A percentile compares a stretch with the other conserved stretches of the same genome.
These are phyloP conservation scores for Trichopus zeylanicus DNA, from an alignment of 116 monocot species.

Conservation along the genomic window DNA sequence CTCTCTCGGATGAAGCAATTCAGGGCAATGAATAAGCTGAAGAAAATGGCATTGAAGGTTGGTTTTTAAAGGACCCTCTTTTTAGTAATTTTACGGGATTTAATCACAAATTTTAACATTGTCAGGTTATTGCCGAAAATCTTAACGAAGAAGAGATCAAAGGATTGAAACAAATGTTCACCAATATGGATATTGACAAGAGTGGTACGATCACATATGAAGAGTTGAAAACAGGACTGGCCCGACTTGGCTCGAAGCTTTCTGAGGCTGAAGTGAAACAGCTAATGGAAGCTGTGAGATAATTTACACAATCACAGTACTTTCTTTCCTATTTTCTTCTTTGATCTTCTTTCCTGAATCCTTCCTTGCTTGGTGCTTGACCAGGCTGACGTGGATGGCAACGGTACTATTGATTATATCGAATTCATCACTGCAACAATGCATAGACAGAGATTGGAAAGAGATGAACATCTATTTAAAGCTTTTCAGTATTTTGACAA, in stretches of 20 bases:
- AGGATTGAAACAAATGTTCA: conserved; percentile 84
- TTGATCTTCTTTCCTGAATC: neutral
- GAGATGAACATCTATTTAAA: conserved; percentile 57
- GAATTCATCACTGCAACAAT: conserved; percentile 84
- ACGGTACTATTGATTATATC: conserved; percentile 64
- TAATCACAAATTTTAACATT: neutral
- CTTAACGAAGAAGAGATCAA: conserved; percentile 84
- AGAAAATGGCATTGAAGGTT: conserved; percentile 66
- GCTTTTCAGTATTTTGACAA: conserved; percentile 75
- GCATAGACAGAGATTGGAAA: conserved; percentile 65
- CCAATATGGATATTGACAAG: conserved; percentile 73
- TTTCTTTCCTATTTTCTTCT: neutral
- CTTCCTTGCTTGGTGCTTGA: neutral
- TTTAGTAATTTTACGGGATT: neutral
- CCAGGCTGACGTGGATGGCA: conserved; percentile 82
- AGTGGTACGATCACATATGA: conserved; percentile 86
- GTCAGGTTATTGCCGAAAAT: conserved; percentile 83
- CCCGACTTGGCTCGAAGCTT: conserved; percentile 69
- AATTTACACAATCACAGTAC: neutral
- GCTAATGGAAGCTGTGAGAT: conserved; percentile 86
- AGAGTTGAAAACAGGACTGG: conserved; percentile 72
- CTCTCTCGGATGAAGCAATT: conserved; percentile 80
- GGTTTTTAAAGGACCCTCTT: neutral
- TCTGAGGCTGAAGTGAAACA: conserved; percentile 84
- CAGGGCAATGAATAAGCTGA: conserved; percentile 78